Base-by-base conservation (phyloP, 352 stramenopile species). In the Phytophthora multivora region DNA sequence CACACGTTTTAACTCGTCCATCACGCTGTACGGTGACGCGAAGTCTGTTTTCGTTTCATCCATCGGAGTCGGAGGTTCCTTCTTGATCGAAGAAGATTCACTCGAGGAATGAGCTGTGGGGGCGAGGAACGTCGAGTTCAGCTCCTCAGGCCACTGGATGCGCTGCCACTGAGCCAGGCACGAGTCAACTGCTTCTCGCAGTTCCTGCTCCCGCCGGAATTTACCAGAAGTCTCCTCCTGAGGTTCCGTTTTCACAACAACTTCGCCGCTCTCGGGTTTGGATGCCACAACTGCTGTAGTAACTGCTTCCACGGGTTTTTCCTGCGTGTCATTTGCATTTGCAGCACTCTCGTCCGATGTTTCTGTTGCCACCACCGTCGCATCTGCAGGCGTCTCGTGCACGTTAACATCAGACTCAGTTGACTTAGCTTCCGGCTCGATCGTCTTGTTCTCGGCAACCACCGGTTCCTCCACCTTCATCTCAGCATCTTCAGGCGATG, bases 1-100 rank as follows among this genome's bases (percentile, higher is more conserved):
- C 7, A 95, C 77, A 46, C 75, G 77, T 60, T 91, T 90, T 12
- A 95, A 58, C 59, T 93, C 86, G 16, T 81, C 71, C 75, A 95
- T 86, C 7, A 89, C 77, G 19, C 63, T 68, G 35, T 61, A 61
- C 13, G 54, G 15, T 7, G 48, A 59, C 18, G 52, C 41, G 28
- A 28, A 15, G 48, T 59, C 45, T 8, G n/a, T n/a, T 26, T 79
- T 56, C 4, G 58, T 47, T 23, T 73, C 68, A 19, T 67, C 41
- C 46, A 45, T 31, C 28, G 26, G 42, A 58, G 51, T 33, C 33
- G 16, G 12, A 53, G 47, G 55, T 13, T 88, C 74, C 9, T 42
- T 51, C 47, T 88, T 86, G 21, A 88, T 25, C 9, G 36, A 40
- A 46, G 53, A 10, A 42, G 41, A 58, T 19, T 19, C 6, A 23